phyloP scores from a whole-genome alignment of 257 asterid genomes.

The Solanum chaucha region DNA sequence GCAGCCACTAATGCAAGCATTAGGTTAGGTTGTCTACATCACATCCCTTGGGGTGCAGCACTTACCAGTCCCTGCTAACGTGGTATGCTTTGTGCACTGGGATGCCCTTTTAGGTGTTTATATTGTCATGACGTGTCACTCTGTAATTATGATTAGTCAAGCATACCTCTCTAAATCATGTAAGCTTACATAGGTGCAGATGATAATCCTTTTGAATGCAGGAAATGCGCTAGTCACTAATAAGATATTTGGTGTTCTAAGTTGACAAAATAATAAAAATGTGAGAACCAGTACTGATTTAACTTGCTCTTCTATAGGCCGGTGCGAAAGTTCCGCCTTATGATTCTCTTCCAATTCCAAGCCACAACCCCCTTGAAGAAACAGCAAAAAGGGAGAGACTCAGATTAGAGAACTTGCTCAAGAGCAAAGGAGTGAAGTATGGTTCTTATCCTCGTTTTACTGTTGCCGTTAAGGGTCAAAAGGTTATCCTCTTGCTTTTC shows the following conservation, averaged over 20 bases:
- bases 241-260: background rate
- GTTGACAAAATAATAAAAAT: background rate
- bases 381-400: constrained; percentile 58
- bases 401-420: constrained; percentile 53
- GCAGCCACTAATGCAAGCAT: background rate
- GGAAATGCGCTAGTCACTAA: background rate
- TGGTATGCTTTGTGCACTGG: background rate
- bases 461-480: constrained; percentile 75
- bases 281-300: background rate
- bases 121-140: background rate
- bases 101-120: background rate
- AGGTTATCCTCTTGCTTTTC: constrained; percentile 30
- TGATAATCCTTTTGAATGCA: background rate
- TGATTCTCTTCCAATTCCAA: constrained; percentile 32
- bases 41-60: background rate
- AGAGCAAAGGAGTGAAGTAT: constrained; percentile 44
- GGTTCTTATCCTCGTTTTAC: constrained; percentile 69
- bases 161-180: background rate
- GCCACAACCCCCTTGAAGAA: constrained; percentile 46
- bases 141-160: background rate
- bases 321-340: constrained; percentile 19
- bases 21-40: background rate
- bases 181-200: background rate
- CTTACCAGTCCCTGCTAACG: background rate
- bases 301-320: constrained; percentile 33